Base-by-base conservation (phyloP, 1,284 basidiomycete species). In the Trichosporon coremiiforme region DNA sequence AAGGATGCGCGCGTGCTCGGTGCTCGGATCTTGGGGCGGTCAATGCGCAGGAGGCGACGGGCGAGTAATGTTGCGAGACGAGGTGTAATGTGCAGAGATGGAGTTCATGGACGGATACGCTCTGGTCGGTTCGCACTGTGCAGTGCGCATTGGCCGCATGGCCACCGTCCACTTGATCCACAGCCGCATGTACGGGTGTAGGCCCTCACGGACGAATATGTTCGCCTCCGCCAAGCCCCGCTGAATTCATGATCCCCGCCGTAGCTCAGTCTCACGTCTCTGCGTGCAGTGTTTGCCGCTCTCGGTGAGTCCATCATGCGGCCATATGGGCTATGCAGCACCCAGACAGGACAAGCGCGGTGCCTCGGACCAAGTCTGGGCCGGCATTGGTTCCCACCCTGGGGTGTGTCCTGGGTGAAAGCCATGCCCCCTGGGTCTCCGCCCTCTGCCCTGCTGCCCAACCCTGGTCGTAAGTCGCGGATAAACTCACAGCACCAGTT, bases 301-400 rank as follows among this genome's bases (percentile, higher is more conserved):
- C 50, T 53, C 50, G 50, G 50, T 22, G 50, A 53, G 20, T 12
- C 6, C 12, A 17, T 25, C 4, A 22, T 10, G 17, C 50, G 25
- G 50, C 20, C 20, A 20, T 8, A 22, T 25, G 25, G 20, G 20
- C 20, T 2, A 53, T 7, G 9, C 20, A 10, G 33, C 33, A 35
- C 7, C 33, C 33, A 35, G 33, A 6, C 33, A 35, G 33, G 9
- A 6, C 33, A 35, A 35, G 50, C 50, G 50, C 50, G 9, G 50
- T 53, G 50, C 50, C 50, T 53, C 50, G 50, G 50, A 53, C 50
- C 50, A 53, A 53, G 50, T 53, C 50, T 53, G 50, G 50, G 20
- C 50, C 50, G 50, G 50, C 50, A 53, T 53, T 53, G 50, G 50
- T 25, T 53, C 50, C n/a, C 50, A 45, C 41, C 41, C 41, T 45